Conservation (phyloP, 2,329 filamentous ascomycete species). For the Aureobasidium melanogenum region DNA sequence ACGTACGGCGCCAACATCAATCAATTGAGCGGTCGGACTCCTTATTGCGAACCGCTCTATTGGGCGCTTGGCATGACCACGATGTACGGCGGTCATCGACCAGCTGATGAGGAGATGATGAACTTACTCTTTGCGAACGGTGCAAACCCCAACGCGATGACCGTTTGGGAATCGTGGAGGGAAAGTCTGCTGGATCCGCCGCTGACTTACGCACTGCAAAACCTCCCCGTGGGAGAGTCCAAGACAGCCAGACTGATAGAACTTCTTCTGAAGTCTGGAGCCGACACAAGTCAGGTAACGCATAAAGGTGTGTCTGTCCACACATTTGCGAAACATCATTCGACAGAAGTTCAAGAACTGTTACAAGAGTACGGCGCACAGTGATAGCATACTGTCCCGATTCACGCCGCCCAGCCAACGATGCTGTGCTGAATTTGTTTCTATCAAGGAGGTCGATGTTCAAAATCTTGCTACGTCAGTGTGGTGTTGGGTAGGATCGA, state of each 20-base stretch:
- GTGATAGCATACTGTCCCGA: no score
- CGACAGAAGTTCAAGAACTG: neutral
- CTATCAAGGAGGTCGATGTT: no score
- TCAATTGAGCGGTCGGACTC: neutral
- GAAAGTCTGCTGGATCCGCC: neutral
- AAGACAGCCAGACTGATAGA: neutral
- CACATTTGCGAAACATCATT: neutral
- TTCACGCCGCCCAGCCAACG: no score
- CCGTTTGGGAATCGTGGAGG: neutral
- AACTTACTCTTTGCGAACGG: neutral
- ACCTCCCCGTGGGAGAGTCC: neutral
- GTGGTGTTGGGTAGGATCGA: no score
- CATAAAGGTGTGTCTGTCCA: neutral
- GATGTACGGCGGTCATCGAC: neutral
- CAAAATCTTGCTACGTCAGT: no score
- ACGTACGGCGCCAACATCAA: neutral
- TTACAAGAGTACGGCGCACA: neutral
- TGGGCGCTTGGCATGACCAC: neutral
- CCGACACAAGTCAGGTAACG: neutral
- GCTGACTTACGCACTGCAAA: neutral
- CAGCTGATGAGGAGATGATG: neutral
- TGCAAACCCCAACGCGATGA: neutral
- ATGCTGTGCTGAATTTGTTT: no score
- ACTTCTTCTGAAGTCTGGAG: neutral
- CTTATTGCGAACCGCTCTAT: neutral